These are phyloP conservation scores for Myochromella boudieri DNA, from an alignment of 768 basidiomycete species.

Conservation along the genomic window DNA sequence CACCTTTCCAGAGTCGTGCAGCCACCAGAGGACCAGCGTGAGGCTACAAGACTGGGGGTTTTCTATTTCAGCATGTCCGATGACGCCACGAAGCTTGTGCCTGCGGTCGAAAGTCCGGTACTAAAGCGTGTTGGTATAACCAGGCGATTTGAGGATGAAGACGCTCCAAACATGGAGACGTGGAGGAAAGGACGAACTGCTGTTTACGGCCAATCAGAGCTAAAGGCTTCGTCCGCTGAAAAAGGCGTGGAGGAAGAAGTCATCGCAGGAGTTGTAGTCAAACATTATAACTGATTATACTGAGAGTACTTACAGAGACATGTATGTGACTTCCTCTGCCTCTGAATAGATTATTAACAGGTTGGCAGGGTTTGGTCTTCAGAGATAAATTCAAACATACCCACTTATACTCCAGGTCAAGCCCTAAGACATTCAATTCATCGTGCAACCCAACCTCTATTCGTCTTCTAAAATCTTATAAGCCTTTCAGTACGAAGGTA, in stretches of 20 bases:
- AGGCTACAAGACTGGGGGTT: slow-evolving; percentile 39
- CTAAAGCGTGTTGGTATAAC: slow-evolving; percentile 34
- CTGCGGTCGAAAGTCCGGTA: slow-evolving; percentile 39
- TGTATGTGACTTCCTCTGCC: background rate
- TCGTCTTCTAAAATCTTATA: no score
- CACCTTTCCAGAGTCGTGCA: slow-evolving; percentile 52
- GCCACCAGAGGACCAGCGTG: slow-evolving; percentile 45
- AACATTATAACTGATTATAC: slow-evolving; percentile 33
- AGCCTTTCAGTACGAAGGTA: no score
- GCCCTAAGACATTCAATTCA: no score
- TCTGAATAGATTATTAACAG: background rate
- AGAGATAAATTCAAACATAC: no score
- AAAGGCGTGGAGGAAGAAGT: slow-evolving; percentile 43
- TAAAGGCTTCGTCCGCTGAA: slow-evolving; percentile 28
- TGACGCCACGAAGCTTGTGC: slow-evolving; percentile 38
- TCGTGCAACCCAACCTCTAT: no score
- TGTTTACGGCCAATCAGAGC: slow-evolving; percentile 36
- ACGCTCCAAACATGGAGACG: slow-evolving; percentile 39
- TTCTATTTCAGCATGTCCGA: slow-evolving; percentile 47
- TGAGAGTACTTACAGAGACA: background rate
- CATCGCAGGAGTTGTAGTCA: slow-evolving; percentile 42
- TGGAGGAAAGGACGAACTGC: slow-evolving; percentile 38
- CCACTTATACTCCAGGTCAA: no score
- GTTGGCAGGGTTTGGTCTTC: no score
- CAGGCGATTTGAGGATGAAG: slow-evolving; percentile 28